Evolutionary conservation across 139 green algal species (phyloP).

Genomic region (Chlamydomonas asymmetrica): DNA sequence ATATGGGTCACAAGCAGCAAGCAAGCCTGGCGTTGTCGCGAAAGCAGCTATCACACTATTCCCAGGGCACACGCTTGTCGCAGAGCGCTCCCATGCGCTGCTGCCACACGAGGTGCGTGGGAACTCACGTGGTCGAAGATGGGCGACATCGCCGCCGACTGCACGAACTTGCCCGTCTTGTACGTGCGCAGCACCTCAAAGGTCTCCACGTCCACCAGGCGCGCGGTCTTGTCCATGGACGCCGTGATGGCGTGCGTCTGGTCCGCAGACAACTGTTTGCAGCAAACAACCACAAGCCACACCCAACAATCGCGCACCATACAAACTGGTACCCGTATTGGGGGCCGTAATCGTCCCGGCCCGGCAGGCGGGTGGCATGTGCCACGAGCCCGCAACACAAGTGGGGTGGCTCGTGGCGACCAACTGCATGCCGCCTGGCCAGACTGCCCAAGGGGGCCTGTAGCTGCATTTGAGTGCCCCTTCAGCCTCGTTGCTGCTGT

Average conservation of each 20-base stretch:
- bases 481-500: background rate
- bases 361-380: background rate
- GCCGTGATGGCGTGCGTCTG: constrained; percentile 93
- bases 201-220: constrained; percentile 83
- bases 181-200: constrained; percentile 93
- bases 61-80: too few species aligned
- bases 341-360: too few species aligned
- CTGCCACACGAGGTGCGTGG: too few species aligned
- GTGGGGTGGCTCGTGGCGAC: too few species aligned
- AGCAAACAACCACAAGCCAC: background rate
- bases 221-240: constrained; percentile 89
- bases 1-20: background rate
- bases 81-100: too few species aligned
- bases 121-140: constrained; percentile 89
- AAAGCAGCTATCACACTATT: background rate
- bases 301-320: too few species aligned
- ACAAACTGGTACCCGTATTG: too few species aligned
- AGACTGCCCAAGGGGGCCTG: too few species aligned
- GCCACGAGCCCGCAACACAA: too few species aligned
- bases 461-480: too few species aligned
- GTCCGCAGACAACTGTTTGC: constrained; percentile 70
- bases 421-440: too few species aligned
- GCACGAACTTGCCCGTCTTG: constrained; percentile 84
- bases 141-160: constrained; percentile 89
- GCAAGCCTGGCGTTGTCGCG: background rate